These are phyloP conservation scores for Kazachstania martiniae DNA, from an alignment of 805 yeast species.

Conservation along the genomic window DNA sequence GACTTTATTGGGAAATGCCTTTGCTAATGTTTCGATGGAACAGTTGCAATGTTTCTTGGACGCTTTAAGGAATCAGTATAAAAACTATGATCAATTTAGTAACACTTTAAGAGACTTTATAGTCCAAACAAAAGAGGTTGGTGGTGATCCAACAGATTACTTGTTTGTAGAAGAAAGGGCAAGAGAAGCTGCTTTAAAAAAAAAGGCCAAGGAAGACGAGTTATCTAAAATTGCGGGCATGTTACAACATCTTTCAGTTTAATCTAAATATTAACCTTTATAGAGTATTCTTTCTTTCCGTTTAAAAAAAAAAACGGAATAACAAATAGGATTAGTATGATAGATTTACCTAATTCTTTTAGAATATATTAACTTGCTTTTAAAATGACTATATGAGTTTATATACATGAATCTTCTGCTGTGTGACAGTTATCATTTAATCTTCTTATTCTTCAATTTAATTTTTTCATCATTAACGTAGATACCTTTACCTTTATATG, in stretches of 20 bases:
- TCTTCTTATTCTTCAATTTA: slow-evolving; percentile 82
- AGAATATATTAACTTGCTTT: too few species aligned
- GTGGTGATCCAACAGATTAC: slow-evolving; percentile 89
- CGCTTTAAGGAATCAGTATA: slow-evolving; percentile 58
- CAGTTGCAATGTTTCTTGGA: slow-evolving; percentile 72
- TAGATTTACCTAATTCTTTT: too few species aligned
- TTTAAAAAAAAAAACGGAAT: too few species aligned
- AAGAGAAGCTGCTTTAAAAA: slow-evolving; percentile 39
- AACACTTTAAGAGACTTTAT: slow-evolving; percentile 82
- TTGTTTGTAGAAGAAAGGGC: slow-evolving; percentile 85
- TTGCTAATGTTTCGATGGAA: slow-evolving; percentile 69
- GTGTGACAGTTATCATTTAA: slow-evolving; percentile 42
- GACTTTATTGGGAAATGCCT: slow-evolving; percentile 65
- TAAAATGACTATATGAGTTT: too few species aligned
- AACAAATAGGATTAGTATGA: too few species aligned
- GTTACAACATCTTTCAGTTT: too few species aligned
- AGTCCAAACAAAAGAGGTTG: slow-evolving; percentile 85
- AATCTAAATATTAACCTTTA: too few species aligned
- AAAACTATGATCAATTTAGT: slow-evolving; percentile 59
- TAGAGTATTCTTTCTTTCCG: too few species aligned
- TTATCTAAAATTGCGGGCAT: slow-evolving; percentile 82
- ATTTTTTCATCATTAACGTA: slow-evolving; percentile 87
- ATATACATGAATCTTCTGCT: too few species aligned
- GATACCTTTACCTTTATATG: slow-evolving; percentile 96
- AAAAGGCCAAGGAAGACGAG: slow-evolving; percentile 54